Evolutionary conservation across 2,329 filamentous ascomycete genomes (phyloP).

Genomic region (Geoglossum cookeanum): DNA sequence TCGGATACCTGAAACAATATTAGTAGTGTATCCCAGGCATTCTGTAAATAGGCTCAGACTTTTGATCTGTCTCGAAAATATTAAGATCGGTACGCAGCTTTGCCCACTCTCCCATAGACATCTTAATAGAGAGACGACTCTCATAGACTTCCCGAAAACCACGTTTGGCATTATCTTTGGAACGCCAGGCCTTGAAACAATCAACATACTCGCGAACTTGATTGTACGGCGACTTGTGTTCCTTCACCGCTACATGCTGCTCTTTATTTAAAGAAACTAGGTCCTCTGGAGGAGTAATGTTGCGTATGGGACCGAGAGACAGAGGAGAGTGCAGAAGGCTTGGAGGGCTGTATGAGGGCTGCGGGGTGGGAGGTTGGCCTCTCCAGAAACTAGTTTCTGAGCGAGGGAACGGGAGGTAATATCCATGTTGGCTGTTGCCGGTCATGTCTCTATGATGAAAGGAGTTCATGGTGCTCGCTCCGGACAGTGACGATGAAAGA

Average conservation of each 20-base stretch:
- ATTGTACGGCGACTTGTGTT: neutral
- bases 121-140: neutral
- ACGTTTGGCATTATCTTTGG: neutral
- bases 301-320: neutral
- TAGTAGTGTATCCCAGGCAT: neutral
- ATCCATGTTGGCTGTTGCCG: neutral
- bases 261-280: neutral
- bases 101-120: neutral
- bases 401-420: neutral
- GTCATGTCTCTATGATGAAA: neutral
- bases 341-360: neutral
- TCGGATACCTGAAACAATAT: neutral
- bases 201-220: neutral
- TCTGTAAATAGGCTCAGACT: too few species aligned
- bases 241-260: neutral
- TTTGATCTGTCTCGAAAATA: neutral
- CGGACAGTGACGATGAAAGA: too few species aligned
- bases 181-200: neutral
- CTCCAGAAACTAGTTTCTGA: neutral
- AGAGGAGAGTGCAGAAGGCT: neutral
- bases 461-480: too few species aligned
- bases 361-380: neutral
- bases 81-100: neutral
- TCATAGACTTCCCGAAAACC: neutral
- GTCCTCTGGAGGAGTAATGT: conserved; percentile 1